Conservation (phyloP, 2,329 filamentous ascomycete genomes). For the Stachybotrys elegans region DNA sequence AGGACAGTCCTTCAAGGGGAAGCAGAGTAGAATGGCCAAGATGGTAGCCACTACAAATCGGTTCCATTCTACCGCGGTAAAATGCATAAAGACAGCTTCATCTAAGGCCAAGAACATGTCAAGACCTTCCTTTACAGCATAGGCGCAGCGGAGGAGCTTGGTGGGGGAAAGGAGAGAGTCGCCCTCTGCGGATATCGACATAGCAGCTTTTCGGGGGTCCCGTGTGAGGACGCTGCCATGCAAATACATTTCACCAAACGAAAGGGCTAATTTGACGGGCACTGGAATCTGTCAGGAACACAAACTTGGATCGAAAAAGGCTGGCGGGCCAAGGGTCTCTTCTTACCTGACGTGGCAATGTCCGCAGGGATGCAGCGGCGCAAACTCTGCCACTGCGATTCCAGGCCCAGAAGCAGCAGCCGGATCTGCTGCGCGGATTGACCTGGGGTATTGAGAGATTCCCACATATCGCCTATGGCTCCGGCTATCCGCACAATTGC, state of each 20-base stretch:
- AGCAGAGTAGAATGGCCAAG: constrained; percentile 40
- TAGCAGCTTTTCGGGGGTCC: no score
- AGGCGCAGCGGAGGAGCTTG: background rate
- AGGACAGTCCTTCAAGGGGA: constrained; percentile 33
- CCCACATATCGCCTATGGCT: constrained; percentile 31
- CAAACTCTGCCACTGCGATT: constrained; percentile 38
- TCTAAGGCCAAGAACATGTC: constrained; percentile 24
- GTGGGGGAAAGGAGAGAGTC: background rate
- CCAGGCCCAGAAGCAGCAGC: constrained; percentile 42
- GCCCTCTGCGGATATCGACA: background rate
- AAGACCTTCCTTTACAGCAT: constrained; percentile 16
- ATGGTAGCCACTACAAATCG: constrained; percentile 36
- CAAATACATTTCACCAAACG: constrained; percentile 34
- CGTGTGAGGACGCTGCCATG: no score
- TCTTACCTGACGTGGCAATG: constrained; percentile 19
- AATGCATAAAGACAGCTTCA: constrained; percentile 25
- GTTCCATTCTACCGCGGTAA: constrained; percentile 38
- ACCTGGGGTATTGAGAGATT: constrained; percentile 20
- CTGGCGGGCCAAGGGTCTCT: background rate
- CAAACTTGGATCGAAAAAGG: no score
- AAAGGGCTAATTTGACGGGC: constrained; percentile 22
- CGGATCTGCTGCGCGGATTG: constrained; percentile 33
- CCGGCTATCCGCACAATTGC: constrained; percentile 38
- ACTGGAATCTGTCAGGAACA: no score
- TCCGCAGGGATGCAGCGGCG: constrained; percentile 28